Evolutionary conservation across 768 basidiomycete species (phyloP).

Genomic region (Solioccasus polychromus): DNA sequence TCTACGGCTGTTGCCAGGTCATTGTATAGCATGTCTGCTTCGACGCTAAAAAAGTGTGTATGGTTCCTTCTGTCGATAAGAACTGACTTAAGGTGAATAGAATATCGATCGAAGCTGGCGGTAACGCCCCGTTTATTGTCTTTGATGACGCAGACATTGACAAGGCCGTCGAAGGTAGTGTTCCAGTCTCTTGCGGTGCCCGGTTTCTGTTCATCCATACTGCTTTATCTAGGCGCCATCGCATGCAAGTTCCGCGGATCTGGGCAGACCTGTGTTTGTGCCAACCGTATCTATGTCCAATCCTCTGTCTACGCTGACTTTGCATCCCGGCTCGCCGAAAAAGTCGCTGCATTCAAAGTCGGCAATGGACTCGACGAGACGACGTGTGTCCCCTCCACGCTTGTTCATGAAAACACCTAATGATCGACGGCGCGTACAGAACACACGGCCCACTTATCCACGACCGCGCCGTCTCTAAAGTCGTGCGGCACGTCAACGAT

Average conservation of each 20-base stretch:
- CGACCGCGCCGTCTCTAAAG: slow-evolving; percentile 79
- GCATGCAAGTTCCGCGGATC: slow-evolving; percentile 75
- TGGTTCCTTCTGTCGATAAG: not conserved
- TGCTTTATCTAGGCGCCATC: slow-evolving; percentile 51
- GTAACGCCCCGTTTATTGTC: slow-evolving; percentile 95
- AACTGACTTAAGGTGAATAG: slow-evolving; percentile 24
- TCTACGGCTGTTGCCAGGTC: slow-evolving; percentile 79
- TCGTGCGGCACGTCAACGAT: slow-evolving; percentile 81
- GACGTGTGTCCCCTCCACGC: slow-evolving; percentile 48
- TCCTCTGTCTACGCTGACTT: slow-evolving; percentile 91
- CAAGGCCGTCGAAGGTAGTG: slow-evolving; percentile 77
- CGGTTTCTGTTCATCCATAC: not conserved
- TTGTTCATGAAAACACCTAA: not conserved
- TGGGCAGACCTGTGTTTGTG: slow-evolving; percentile 86
- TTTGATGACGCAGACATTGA: slow-evolving; percentile 96
- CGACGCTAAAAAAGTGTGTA: slow-evolving; percentile 78
- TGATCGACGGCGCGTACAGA: slow-evolving; percentile 33
- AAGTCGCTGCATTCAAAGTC: slow-evolving; percentile 79
- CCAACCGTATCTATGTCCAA: slow-evolving; percentile 93
- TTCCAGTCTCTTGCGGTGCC: not conserved
- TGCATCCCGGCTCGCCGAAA: slow-evolving; percentile 79
- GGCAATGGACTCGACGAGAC: slow-evolving; percentile 82
- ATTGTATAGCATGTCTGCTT: slow-evolving; percentile 67
- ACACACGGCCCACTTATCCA: slow-evolving; percentile 98
- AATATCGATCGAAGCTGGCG: slow-evolving; percentile 83